Evolutionary conservation across 208 protist genomes (phyloP).

Genomic region (Endotrypanum monterogeii): DNA sequence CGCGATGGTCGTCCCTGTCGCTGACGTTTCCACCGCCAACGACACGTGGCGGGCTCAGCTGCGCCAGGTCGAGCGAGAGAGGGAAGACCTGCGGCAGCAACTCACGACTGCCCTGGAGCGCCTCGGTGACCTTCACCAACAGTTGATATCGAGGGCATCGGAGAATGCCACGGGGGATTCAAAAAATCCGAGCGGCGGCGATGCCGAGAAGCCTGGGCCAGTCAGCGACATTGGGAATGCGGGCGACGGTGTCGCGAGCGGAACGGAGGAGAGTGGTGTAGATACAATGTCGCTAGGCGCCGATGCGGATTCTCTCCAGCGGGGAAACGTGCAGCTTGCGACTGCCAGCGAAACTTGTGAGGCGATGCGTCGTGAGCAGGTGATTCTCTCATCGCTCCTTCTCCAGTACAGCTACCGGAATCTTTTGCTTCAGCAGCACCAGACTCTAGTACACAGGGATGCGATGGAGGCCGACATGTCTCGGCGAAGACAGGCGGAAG

Average conservation of each 20-base stretch:
- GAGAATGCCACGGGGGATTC: not conserved
- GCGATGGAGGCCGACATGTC: conserved; percentile 26
- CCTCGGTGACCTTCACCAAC: conserved; percentile 28
- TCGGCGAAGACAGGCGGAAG: conserved; percentile 20
- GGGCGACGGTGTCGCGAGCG: not conserved
- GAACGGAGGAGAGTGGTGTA: conserved; percentile 9
- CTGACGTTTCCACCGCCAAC: conserved; percentile 29
- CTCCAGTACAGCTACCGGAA: conserved; percentile 67
- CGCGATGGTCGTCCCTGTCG: conserved; percentile 31
- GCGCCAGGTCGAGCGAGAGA: conserved; percentile 62
- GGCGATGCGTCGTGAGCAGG: conserved; percentile 32
- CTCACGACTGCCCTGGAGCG: conserved; percentile 41
- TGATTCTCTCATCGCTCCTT: conserved; percentile 50
- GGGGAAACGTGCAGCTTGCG: not conserved
- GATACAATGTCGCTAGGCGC: conserved; percentile 4
- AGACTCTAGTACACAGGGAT: conserved; percentile 41
- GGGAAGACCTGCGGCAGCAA: conserved; percentile 52
- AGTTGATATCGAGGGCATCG: conserved; percentile 8
- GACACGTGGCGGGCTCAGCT: conserved; percentile 56
- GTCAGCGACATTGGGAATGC: conserved; percentile 2
- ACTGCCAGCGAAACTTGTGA: conserved; percentile 24
- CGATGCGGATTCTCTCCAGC: not conserved
- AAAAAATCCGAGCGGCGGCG: not conserved
- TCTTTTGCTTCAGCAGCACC: conserved; percentile 67
- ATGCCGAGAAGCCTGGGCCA: not conserved